Evolutionary conservation across 257 asterid genomes (phyloP), one percentile per base, ranked within the genome.

Genomic region (Solanum pinnatisectum): DNA sequence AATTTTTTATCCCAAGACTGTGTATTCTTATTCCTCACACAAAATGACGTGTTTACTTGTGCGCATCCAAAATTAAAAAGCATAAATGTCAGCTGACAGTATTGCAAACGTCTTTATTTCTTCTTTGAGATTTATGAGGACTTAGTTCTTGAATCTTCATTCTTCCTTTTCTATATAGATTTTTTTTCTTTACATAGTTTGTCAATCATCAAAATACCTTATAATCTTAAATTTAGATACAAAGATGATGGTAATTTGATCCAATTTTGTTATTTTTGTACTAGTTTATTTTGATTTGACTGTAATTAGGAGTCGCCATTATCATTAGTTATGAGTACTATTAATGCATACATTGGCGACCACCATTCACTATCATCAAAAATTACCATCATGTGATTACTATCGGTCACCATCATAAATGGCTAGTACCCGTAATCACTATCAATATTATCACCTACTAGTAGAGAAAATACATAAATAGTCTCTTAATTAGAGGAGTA

Each of bases 31-130:
- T 0, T 6, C 1, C 23, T 52, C 22, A 16, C 23, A 18, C 4
- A 3, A 52, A 52, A 52, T 0, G 0, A 52, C 0, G 23, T 52
- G 23, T 0, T 52, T 52, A 52, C 63, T 52, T 6, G 3, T 52
- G 3, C 1, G 10, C 4, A 5, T 52, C 0, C 10, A 52, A 16
- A 52, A 0, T 16, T 0, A 9, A 23, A 52, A 0, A 52, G 1
- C 63, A 16, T 52, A 2, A 52, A 52, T 16, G 1, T 6, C 10
- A 52, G 4, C 0, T 16, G 56, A 46, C 0, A 4, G 20, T 46
- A 46, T 14, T 44, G 52, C 52, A 44, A 44, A 44, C 52, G 18
- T 44, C 1, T 44, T 14, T 46, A 46, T 14, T 46, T 13, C 59
- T 46, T 46, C 59, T 46, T 46, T 13, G 20, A 46, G 7, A 46